These are phyloP conservation scores for Byssoonygena ceratinophila DNA, from an alignment of 2,329 filamentous ascomycete species.

Conservation along the genomic window DNA sequence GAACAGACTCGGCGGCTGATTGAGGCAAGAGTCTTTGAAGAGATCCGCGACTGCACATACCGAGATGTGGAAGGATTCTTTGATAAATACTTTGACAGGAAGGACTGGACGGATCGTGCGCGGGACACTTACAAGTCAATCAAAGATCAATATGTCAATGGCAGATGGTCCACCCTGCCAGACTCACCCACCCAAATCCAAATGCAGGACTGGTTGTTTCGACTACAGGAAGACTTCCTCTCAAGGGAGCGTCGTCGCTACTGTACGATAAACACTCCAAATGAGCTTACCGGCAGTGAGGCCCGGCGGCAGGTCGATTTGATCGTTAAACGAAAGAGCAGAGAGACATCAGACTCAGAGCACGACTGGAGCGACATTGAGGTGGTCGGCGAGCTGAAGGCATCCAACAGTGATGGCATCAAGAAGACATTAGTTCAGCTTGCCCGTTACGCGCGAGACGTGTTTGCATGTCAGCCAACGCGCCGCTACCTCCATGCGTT, in stretches of 20 bases:
- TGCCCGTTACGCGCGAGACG: slow-evolving; percentile 14
- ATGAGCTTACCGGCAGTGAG: slow-evolving; percentile 14
- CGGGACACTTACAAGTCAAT: slow-evolving; percentile 8
- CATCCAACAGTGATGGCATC: slow-evolving; percentile 6
- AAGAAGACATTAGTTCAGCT: slow-evolving; percentile 17
- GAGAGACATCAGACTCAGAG: not conserved
- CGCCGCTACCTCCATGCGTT: slow-evolving; percentile 27
- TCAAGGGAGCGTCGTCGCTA: slow-evolving; percentile 14
- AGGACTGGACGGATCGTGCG: slow-evolving; percentile 15
- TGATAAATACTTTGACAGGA: slow-evolving; percentile 20
- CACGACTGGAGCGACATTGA: slow-evolving; percentile 19
- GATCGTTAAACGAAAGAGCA: slow-evolving; percentile 14
- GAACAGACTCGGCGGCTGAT: slow-evolving; percentile 18
- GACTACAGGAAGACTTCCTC: slow-evolving; percentile 18
- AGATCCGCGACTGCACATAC: slow-evolving; percentile 16
- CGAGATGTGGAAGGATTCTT: slow-evolving; percentile 18
- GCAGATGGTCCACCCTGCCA: slow-evolving; percentile 13
- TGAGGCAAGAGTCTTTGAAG: slow-evolving; percentile 17
- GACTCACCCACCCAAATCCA: slow-evolving; percentile 8
- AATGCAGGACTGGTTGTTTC: slow-evolving; percentile 16
- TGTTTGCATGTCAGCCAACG: slow-evolving; percentile 21
- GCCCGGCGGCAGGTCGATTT: slow-evolving; percentile 17
- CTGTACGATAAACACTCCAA: slow-evolving; percentile 4
- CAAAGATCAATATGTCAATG: not conserved
- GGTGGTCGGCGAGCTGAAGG: slow-evolving; percentile 18